Conservation (phyloP, 2,329 filamentous ascomycete genomes). For the Trichoderma koningiopsis region DNA sequence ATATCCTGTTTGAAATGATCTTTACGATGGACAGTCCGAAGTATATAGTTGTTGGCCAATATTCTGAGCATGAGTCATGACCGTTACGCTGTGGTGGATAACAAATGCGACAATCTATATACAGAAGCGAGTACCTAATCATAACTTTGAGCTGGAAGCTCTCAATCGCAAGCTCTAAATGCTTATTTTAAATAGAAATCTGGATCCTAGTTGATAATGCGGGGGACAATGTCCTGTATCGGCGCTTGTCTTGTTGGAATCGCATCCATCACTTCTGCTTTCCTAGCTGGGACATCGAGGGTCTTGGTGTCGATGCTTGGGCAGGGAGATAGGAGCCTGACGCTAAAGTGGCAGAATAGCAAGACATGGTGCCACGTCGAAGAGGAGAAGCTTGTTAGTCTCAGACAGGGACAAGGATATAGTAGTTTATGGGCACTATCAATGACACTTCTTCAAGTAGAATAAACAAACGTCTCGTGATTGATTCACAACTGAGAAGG, state of each 20-base stretch:
- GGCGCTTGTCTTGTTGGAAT: neutral
- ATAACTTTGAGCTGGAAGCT: neutral
- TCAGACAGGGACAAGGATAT: neutral
- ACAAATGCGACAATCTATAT: no score
- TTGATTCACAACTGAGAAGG: neutral
- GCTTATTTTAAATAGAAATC: neutral
- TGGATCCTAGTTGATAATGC: neutral
- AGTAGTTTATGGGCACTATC: neutral
- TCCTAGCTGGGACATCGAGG: neutral
- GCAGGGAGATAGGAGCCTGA: slow-evolving; percentile 18
- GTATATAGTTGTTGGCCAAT: neutral
- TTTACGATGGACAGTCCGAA: neutral
- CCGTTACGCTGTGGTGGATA: no score
- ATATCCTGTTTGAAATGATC: neutral
- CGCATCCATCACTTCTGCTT: neutral
- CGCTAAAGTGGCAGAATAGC: neutral
- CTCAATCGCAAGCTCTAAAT: neutral
- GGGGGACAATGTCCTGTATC: neutral
- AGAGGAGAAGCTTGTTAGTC: neutral
- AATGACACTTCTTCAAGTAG: neutral
- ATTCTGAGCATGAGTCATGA: neutral
- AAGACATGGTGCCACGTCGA: neutral
- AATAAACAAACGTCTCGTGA: neutral
- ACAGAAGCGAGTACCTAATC: neutral
- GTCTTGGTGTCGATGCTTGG: neutral